Evolutionary conservation across 148 eudicot genomes (phyloP).

Genomic region (Tetragonia tetragonoides): DNA sequence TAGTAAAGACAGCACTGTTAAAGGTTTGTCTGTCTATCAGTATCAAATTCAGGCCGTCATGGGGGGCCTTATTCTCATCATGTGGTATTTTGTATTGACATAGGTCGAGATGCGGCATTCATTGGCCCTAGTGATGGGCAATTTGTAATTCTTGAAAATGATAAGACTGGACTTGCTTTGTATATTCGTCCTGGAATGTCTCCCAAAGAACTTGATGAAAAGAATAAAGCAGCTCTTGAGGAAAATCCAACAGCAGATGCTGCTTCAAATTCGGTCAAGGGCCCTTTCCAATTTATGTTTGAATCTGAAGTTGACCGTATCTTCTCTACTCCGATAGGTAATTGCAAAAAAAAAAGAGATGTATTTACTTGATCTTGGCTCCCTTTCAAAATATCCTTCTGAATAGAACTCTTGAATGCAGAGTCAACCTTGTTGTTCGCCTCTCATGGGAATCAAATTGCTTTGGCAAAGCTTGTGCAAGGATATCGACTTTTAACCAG

Average conservation of each 20-base stretch:
- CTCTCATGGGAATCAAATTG: conserved; percentile 89
- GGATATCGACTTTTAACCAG: conserved; percentile 72
- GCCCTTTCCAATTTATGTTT: conserved; percentile 85
- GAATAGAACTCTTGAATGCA: conserved; percentile 39
- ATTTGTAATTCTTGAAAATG: conserved; percentile 91
- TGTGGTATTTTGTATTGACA: conserved; percentile 11
- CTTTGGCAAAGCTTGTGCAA: conserved; percentile 81
- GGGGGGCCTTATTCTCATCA: not conserved
- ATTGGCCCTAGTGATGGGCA: conserved; percentile 81
- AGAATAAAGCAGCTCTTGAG: conserved; percentile 52
- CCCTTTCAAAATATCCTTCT: conserved; percentile 26
- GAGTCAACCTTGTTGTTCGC: conserved; percentile 90
- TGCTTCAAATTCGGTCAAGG: conserved; percentile 62
- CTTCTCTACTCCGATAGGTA: conserved; percentile 96
- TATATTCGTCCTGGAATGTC: conserved; percentile 76
- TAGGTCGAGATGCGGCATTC: conserved; percentile 96
- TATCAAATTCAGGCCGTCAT: conserved; percentile 9
- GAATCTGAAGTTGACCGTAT: conserved; percentile 93
- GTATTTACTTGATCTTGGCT: not conserved
- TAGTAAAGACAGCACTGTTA: conserved; percentile 68
- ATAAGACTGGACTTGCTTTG: conserved; percentile 73
- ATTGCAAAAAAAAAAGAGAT: conserved; percentile 10
- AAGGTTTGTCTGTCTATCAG: conserved; percentile 45
- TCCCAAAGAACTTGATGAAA: conserved; percentile 57
- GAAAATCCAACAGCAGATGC: conserved; percentile 60